phyloP scores from a whole-genome alignment of 1,284 basidiomycete species.

The Irpex rosettiformis region DNA sequence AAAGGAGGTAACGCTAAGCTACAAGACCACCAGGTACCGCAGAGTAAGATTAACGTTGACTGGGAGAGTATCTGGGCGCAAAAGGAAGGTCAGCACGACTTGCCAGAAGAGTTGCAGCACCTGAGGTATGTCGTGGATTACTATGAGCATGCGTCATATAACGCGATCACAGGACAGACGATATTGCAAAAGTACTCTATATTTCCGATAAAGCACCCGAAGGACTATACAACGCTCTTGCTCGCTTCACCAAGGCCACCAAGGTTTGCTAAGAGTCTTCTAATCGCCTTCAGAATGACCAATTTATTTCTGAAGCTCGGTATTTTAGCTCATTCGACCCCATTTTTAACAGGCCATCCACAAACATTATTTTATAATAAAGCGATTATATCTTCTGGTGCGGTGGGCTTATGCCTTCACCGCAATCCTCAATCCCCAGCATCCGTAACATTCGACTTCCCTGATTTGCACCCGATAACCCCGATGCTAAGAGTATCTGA shows the following conservation, averaged over 20 bases:
- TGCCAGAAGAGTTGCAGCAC: conserved; percentile 36
- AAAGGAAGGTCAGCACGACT: conserved; percentile 19
- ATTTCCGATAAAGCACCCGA: conserved; percentile 63
- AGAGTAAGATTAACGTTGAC: conserved; percentile 27
- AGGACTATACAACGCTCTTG: conserved; percentile 44
- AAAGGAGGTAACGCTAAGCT: conserved; percentile 25
- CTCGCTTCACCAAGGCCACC: conserved; percentile 42
- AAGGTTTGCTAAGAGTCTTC: conserved; percentile 38
- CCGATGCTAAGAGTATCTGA: conserved; percentile 51
- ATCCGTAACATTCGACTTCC: conserved; percentile 33
- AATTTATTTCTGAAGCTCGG: conserved; percentile 49
- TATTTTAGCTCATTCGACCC: conserved; percentile 74
- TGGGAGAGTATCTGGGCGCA: conserved; percentile 54
- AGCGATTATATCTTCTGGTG: conserved; percentile 59
- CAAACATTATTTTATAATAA: conserved; percentile 70
- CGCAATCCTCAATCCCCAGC: conserved; percentile 21
- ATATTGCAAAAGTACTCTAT: conserved; percentile 52
- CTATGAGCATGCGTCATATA: neutral
- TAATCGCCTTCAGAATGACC: neutral
- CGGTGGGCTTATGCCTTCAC: conserved; percentile 55
- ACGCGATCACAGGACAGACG: conserved; percentile 20
- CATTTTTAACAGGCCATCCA: conserved; percentile 80
- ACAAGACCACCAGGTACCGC: neutral
- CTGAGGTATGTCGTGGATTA: conserved; percentile 32
- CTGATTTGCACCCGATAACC: conserved; percentile 53